phyloP scores from a whole-genome alignment of 169 alveolate genomes.

The Plasmodium falciparum region DNA sequence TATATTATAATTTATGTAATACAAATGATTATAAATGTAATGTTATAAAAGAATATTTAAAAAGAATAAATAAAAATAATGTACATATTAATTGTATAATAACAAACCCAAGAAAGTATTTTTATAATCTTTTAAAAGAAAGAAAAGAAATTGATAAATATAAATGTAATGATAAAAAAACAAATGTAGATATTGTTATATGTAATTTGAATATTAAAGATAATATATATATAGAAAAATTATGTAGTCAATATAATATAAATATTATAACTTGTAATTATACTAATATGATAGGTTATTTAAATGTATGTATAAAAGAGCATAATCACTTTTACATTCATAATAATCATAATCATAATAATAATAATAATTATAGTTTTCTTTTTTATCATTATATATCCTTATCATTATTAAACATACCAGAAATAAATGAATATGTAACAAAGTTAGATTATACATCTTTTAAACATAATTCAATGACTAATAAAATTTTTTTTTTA shows the following conservation, averaged over 20 bases:
- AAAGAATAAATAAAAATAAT: conserved; percentile 16
- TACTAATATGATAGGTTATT: conserved; percentile 10
- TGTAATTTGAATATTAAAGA: conserved; percentile 35
- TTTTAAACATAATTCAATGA: neutral
- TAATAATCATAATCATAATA: neutral
- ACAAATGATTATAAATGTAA: conserved; percentile 37
- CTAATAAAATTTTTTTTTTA: conserved; percentile 24
- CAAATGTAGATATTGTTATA: conserved; percentile 14
- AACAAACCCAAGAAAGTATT: conserved; percentile 22
- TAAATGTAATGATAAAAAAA: neutral
- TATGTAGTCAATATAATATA: conserved; percentile 1
- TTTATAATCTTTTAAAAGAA: conserved; percentile 10
- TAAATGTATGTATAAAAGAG: conserved; percentile 8
- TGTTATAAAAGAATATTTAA: conserved; percentile 20
- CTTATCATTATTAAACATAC: conserved; percentile 10
- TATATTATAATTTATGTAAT: conserved; percentile 16
- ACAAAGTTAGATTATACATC: neutral
- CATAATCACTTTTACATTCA: conserved; percentile 20
- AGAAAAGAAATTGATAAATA: too few species aligned
- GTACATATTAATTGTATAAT: conserved; percentile 10
- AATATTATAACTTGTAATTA: conserved; percentile 34
- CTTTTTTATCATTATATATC: conserved; percentile 21
- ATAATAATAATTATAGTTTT: conserved; percentile 6
- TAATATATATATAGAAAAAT: conserved; percentile 36
- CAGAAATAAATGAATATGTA: conserved; percentile 27